These are phyloP conservation scores for Dactylellina drechsleri DNA, from an alignment of 2,329 filamentous ascomycete species.

Conservation along the genomic window DNA sequence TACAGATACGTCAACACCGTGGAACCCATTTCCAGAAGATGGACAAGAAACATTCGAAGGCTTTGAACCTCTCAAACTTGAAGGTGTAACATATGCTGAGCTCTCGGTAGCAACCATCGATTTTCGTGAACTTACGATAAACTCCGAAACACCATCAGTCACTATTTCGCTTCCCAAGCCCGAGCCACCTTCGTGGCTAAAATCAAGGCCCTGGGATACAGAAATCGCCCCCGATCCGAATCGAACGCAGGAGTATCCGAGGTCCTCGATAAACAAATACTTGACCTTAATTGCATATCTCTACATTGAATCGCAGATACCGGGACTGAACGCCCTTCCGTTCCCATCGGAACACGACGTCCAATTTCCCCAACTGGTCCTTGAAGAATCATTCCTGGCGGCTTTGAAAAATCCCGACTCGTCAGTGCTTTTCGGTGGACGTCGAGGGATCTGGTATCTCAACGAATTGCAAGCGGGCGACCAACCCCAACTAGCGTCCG, in stretches of 20 bases:
- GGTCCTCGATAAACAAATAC: no score
- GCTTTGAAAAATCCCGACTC: not conserved
- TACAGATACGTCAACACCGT: not conserved
- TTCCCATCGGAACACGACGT: constrained; percentile 10
- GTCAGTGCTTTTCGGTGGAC: no score
- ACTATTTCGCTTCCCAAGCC: not conserved
- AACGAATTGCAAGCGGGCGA: not conserved
- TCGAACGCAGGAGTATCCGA: no score
- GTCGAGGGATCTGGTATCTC: no score
- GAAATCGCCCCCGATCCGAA: no score
- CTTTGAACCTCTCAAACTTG: not conserved
- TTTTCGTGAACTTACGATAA: not conserved
- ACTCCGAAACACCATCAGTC: not conserved
- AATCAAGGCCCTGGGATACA: not conserved
- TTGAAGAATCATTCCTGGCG: not conserved
- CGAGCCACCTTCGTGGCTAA: not conserved
- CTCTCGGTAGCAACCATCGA: not conserved
- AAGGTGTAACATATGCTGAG: not conserved
- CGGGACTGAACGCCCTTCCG: not conserved
- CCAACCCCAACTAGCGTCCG: not conserved
- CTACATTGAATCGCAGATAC: not conserved
- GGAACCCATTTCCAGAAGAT: constrained; percentile 2
- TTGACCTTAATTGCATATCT: not conserved
- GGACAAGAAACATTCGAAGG: not conserved
- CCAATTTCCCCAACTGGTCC: not conserved